Base-by-base conservation (phyloP, 1,139 yeast genomes). In the Blastobotrys buckinghamii region DNA sequence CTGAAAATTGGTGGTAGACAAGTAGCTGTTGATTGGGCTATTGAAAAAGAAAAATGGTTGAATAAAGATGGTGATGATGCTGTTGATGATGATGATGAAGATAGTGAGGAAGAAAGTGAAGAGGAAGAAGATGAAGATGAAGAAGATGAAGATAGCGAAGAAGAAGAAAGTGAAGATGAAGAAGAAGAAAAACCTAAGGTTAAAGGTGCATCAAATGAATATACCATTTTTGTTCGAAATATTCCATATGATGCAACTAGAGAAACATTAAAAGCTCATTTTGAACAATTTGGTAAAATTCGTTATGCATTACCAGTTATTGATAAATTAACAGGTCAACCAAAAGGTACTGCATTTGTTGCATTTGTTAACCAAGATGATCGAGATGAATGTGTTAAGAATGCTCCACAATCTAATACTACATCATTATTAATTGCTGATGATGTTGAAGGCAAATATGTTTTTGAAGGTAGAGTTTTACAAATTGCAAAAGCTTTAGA, bases 261-360 rank as follows among this genome's bases (percentile, higher is more conserved):
- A 45, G 97, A 89, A 50, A 67, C 83, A 0, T 73, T 92, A 39
- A 75, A 74, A 51, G 86, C 81, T 48, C 97, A 92, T 63, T 92
- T 92, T 62, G 69, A 74, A 50, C 76, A 79, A 57, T 89, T 92
- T 63, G 99, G 99, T 9, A 77, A 86, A 9, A 90, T 92, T 30
- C 83, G 85, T 59, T 92, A 89, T 64, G 98, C 98, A 0, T 74
- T 92, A 45, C 97, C 97, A 0, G 98, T 94, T 10, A 75, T 83
- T 56, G 99, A 94, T 63, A 84, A 76, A 61, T 83, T 75, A 50
- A 82, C 96, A 2, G 95, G 95, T 4, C 72, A 87, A 52, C 89
- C 98, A 10, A 86, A 77, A 64, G 99, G 99, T 50, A 84, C 96
- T 0, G 99, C 97, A 0, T 92, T 92, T 64, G 96, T 92, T 40